Evolutionary conservation across 257 asterid genomes (phyloP).

Genomic region (Linaria vulgaris): DNA sequence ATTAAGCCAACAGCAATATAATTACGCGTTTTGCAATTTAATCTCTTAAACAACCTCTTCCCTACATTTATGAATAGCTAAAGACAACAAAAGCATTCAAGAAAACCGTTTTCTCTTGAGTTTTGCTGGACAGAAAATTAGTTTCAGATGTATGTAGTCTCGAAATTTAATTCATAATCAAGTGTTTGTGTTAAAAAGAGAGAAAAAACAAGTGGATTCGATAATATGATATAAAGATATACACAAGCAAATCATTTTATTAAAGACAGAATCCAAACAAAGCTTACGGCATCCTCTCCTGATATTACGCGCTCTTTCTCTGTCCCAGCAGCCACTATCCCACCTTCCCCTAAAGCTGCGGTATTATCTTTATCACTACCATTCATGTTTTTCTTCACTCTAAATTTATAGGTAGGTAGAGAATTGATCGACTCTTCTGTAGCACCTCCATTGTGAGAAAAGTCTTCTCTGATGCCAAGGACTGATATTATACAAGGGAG

Average conservation of each 20-base stretch:
- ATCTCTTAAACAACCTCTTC: neutral
- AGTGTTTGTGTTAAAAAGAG: neutral
- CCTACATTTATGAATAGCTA: neutral
- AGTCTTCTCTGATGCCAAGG: conserved; percentile 86
- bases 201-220: conserved; percentile 1
- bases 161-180: neutral
- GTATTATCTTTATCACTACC: conserved; percentile 45
- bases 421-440: conserved; percentile 88
- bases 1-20: too few species aligned
- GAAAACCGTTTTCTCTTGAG: conserved; percentile 1
- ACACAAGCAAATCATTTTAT: conserved; percentile 8
- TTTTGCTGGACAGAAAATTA: neutral
- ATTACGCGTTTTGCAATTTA: neutral
- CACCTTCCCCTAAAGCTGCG: conserved; percentile 54
- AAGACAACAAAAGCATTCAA: conserved; percentile 13
- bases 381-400: conserved; percentile 56
- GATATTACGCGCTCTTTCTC: conserved; percentile 85
- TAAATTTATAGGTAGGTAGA: conserved; percentile 81
- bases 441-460: conserved; percentile 83
- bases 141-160: conserved; percentile 1
- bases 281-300: conserved; percentile 91
- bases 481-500: conserved; percentile 92
- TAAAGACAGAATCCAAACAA: conserved; percentile 21
- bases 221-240: neutral
- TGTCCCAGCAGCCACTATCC: conserved; percentile 93